Percentiles rank a stretch among this genome's conserved stretches.
These are phyloP conservation scores for Atkinsonella texensis DNA, from an alignment of 2,329 filamentous ascomycete species.

Conservation along the genomic window DNA sequence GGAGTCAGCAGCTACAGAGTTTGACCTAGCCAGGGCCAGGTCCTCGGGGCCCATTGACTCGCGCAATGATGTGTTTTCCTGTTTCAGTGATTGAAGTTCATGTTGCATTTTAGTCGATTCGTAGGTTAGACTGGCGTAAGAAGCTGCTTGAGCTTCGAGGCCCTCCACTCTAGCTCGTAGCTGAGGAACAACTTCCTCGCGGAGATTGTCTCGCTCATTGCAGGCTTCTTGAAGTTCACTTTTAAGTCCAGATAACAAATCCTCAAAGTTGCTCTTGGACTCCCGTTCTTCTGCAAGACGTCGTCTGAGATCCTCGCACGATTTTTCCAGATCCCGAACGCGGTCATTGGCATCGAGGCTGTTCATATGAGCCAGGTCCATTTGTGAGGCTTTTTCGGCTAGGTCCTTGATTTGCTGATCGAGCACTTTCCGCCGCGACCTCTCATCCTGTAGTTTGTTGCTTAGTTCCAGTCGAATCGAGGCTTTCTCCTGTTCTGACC, in stretches of 20 bases:
- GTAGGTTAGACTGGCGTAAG: slow-evolving; percentile 62
- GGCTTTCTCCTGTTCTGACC: slow-evolving; percentile 83
- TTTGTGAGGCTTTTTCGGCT: slow-evolving; percentile 62
- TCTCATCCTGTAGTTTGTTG: slow-evolving; percentile 77
- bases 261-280: slow-evolving; percentile 87
- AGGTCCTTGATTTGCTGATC: slow-evolving; percentile 77
- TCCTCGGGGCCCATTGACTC: slow-evolving; percentile 18
- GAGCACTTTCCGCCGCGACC: slow-evolving; percentile 59
- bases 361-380: slow-evolving; percentile 43
- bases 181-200: slow-evolving; percentile 76
- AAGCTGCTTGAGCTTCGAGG: slow-evolving; percentile 60
- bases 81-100: slow-evolving; percentile 60
- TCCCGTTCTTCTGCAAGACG: slow-evolving; percentile 75
- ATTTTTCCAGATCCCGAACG: slow-evolving; percentile 65
- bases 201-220: slow-evolving; percentile 83
- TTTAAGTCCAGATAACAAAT: slow-evolving; percentile 73
- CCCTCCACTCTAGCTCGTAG: slow-evolving; percentile 66
- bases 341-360: slow-evolving; percentile 44
- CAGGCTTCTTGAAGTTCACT: slow-evolving; percentile 70
- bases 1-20: slow-evolving; percentile 50
- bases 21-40: slow-evolving; percentile 43
- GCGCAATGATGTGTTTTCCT: slow-evolving; percentile 51
- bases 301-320: slow-evolving; percentile 71
- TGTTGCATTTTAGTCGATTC: slow-evolving; percentile 80
- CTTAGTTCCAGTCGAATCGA: slow-evolving; percentile 75